A percentile compares a stretch with the other conserved stretches of the same genome.
phyloP scores from a whole-genome alignment of 1,284 basidiomycete species.

The Cystobasidium pallidum region DNA sequence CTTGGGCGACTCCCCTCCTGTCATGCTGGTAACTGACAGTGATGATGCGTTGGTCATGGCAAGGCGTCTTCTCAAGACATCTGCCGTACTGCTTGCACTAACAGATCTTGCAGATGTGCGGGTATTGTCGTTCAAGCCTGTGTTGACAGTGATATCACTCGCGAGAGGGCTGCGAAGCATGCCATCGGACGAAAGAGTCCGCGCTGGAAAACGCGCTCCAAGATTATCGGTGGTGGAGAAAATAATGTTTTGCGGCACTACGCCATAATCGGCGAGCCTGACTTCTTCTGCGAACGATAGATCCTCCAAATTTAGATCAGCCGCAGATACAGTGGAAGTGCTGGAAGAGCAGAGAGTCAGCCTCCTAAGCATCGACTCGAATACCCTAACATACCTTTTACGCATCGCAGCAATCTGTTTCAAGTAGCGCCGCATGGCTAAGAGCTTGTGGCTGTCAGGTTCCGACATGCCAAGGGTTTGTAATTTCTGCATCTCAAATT shows the following conservation, averaged over 20 bases:
- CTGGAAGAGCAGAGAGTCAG: neutral
- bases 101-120: conserved; percentile 22
- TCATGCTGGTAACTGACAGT: conserved; percentile 42
- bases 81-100: conserved; percentile 36
- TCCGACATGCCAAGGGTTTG: conserved; percentile 79
- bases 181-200: neutral
- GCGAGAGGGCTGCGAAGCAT: neutral
- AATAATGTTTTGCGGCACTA: conserved; percentile 95
- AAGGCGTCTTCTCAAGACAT: conserved; percentile 33
- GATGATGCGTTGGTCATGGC: conserved; percentile 36
- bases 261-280: conserved; percentile 66
- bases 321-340: neutral
- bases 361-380: neutral
- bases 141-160: neutral
- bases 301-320: neutral
- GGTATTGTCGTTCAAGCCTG: neutral
- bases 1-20: conserved; percentile 1
- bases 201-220: conserved; percentile 1
- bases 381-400: conserved; percentile 43
- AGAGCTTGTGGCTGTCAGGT: conserved; percentile 76
- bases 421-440: conserved; percentile 84
- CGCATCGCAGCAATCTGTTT: conserved; percentile 55
- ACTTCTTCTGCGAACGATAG: conserved; percentile 59
- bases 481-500: conserved; percentile 63
- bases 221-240: conserved; percentile 64